These are phyloP conservation scores for Baeospora myosura DNA, from an alignment of 1,284 basidiomycete species.

Conservation along the genomic window DNA sequence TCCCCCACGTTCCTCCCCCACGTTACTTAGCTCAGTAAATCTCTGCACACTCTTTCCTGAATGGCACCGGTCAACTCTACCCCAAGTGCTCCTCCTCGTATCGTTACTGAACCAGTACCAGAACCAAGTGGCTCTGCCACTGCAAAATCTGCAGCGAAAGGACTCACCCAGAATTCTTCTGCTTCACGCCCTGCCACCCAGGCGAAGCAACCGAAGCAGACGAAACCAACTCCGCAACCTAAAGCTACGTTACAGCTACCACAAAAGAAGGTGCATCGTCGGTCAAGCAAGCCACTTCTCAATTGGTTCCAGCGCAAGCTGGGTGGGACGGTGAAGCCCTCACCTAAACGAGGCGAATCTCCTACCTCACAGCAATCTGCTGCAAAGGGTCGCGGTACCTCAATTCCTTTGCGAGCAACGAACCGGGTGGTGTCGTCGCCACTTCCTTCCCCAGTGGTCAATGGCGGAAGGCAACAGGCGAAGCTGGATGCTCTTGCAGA, in stretches of 20 bases:
- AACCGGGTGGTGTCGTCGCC: slow-evolving; percentile 35
- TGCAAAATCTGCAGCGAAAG: too few species aligned
- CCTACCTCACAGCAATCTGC: slow-evolving; percentile 23
- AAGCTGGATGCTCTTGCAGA: slow-evolving; percentile 28
- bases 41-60: too few species aligned
- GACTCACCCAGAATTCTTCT: too few species aligned
- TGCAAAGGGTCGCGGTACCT: slow-evolving; percentile 22
- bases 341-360: slow-evolving; percentile 24
- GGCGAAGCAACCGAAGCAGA: slow-evolving; percentile 1
- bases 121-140: too few species aligned
- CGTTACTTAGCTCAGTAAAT: too few species aligned
- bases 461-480: slow-evolving; percentile 28
- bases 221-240: slow-evolving; percentile 3
- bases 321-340: slow-evolving; percentile 49
- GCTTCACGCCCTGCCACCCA: too few species aligned
- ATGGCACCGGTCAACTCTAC: too few species aligned
- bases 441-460: slow-evolving; percentile 23
- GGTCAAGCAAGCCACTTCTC: slow-evolving; percentile 79
- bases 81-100: neutral
- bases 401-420: slow-evolving; percentile 22
- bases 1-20: too few species aligned
- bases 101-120: neutral
- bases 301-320: slow-evolving; percentile 90
- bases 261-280: slow-evolving; percentile 47
- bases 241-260: slow-evolving; percentile 23